Base-by-base conservation (phyloP, 257 asterid genomes). In the Solanum stenotomum region DNA sequence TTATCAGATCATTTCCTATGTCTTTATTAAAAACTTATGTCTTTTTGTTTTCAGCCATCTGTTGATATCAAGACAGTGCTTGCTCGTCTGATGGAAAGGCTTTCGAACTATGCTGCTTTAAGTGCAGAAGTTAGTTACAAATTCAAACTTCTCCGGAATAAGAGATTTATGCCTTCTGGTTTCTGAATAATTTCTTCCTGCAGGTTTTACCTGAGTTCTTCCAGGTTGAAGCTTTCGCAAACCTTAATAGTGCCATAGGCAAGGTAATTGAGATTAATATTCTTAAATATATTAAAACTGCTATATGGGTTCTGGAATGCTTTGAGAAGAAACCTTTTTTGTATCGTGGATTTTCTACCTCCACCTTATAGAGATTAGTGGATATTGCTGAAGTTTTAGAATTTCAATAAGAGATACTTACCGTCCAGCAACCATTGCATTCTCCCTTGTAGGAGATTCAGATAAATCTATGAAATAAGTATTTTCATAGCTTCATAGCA, bases 171-270 rank as follows among this genome's bases (percentile, higher is more conserved):
- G 77, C 87, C 67, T 46, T 85, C 78, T 42, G 87, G 52, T 87
- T 82, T 70, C 93, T 93, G 88, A 94, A 46, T 90, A 88, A 79
- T 89, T 79, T 83, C 78, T 76, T 84, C 42, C 89, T 91, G 93
- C 96, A 97, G 99, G 99, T 97, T 86, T 91, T 97, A 85, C 98
- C 99, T 74, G 98, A 94, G 90, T 95, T 96, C 92, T 97, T 95
- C 89, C 99, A 95, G 94, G 99, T 96, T 42, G 99, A 97, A 94
- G 99, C 99, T 89, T 97, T 97, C 89, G 91, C 96, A 74, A 97
- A 97, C 90, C 94, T 97, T 88, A 97, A 95, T 91, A 93, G 85
- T 90, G 94, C 99, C 90, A 96, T 97, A 49, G 98, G 94, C 92
- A 93, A 97, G 99, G 99, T 97, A 93, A 90, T 85, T 87, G 79